Evolutionary conservation across 805 yeast genomes (phyloP).

Genomic region (Jamesozyma gamospora): DNA sequence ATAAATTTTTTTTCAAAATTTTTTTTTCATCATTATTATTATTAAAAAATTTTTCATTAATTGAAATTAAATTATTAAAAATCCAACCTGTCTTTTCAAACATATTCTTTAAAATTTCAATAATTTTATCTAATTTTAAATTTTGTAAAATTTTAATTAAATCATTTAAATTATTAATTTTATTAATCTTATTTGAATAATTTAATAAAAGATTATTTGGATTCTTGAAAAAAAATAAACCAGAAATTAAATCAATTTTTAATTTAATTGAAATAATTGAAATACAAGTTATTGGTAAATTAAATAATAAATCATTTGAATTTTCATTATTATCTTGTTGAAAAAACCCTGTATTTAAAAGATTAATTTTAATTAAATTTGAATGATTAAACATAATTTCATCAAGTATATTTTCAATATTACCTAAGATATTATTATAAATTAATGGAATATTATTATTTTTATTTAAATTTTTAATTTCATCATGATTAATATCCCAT

Average conservation of each 20-base stretch:
- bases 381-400: conserved; percentile 30
- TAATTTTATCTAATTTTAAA: conserved; percentile 26
- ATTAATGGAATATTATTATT: conserved; percentile 12
- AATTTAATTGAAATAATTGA: conserved; percentile 26
- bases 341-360: conserved; percentile 22
- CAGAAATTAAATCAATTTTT: conserved; percentile 26
- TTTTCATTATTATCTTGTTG: conserved; percentile 27
- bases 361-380: conserved; percentile 24
- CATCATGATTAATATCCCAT: conserved; percentile 22
- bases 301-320: conserved; percentile 22
- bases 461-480: background rate
- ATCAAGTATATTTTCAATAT: conserved; percentile 25
- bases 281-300: conserved; percentile 27
- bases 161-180: conserved; percentile 20
- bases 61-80: conserved; percentile 20
- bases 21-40: conserved; percentile 5
- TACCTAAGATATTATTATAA: conserved; percentile 19
- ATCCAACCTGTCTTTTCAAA: conserved; percentile 31
- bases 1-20: conserved; percentile 22
- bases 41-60: conserved; percentile 17
- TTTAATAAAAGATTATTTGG: conserved; percentile 22
- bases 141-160: conserved; percentile 21
- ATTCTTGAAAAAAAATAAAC: conserved; percentile 26
- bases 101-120: conserved; percentile 25
- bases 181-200: conserved; percentile 24